A percentile compares a stretch with the other conserved stretches of the same genome.
Conservation (phyloP, 306 rosid species). For the Pyrus bretschneideri region DNA sequence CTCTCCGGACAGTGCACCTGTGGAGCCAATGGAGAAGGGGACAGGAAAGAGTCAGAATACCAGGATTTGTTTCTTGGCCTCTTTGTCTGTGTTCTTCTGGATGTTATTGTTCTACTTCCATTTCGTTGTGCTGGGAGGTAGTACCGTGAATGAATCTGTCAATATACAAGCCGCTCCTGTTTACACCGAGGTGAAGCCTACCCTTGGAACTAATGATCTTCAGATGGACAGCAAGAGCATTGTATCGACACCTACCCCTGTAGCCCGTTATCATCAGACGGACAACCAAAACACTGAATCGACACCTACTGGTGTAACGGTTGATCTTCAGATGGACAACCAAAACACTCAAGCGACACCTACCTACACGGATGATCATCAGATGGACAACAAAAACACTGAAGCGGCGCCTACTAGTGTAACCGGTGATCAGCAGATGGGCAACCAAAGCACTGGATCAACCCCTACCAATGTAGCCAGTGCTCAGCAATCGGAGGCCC, state of each 20-base stretch:
- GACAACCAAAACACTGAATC: not conserved
- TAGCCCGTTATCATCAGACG: not conserved
- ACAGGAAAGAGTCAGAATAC: constrained; percentile 57
- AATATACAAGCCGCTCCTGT: constrained; percentile 21
- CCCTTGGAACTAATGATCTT: constrained; percentile 17
- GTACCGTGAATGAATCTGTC: constrained; percentile 28
- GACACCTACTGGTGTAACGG: not conserved
- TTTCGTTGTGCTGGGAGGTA: constrained; percentile 52
- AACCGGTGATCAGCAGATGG: not conserved
- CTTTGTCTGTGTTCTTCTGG: constrained; percentile 69
- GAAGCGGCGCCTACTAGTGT: not conserved
- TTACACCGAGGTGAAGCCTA: constrained; percentile 17
- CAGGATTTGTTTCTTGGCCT: constrained; percentile 54
- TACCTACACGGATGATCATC: not conserved
- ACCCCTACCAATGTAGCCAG: not conserved
- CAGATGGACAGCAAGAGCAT: not conserved
- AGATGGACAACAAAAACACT: not conserved
- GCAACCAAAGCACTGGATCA: not conserved
- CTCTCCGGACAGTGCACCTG: constrained; percentile 37
- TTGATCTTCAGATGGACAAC: not conserved
- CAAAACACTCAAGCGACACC: constrained; percentile 1
- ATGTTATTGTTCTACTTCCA: constrained; percentile 68
- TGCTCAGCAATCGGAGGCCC: not conserved
- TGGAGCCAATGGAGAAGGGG: constrained; percentile 70
- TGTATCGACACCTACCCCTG: not conserved